phyloP scores from a whole-genome alignment of 1,284 basidiomycete species.

The Coniferiporia weirii region DNA sequence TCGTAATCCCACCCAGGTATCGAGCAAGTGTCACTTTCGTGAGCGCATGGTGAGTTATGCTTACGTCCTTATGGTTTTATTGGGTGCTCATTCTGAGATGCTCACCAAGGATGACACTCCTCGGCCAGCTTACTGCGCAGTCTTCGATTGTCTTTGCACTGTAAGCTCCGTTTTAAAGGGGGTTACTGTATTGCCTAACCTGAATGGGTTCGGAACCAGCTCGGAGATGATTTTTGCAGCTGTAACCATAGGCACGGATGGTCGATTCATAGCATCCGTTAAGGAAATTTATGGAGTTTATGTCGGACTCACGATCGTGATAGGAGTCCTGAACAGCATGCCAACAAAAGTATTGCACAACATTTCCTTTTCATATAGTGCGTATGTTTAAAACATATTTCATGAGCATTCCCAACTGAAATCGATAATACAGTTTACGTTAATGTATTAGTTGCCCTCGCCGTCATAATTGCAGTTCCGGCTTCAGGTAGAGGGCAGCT shows the following conservation, averaged over 20 bases:
- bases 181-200: background rate
- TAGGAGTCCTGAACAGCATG: conserved; percentile 20
- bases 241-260: conserved; percentile 21
- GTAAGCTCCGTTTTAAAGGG: background rate
- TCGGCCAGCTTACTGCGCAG: conserved; percentile 21
- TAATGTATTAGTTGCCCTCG: conserved; percentile 18
- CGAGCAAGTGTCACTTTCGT: conserved; percentile 19
- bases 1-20: conserved; percentile 19
- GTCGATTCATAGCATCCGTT: conserved; percentile 17
- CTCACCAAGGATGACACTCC: conserved; percentile 19
- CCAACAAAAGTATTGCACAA: conserved; percentile 19
- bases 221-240: conserved; percentile 23
- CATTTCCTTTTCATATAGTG: conserved; percentile 17
- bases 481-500: conserved; percentile 15
- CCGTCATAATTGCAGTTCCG: conserved; percentile 19
- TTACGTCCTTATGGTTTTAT: background rate
- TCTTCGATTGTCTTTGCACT: conserved; percentile 21
- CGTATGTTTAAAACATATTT: background rate
- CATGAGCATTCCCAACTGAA: background rate
- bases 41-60: conserved; percentile 16
- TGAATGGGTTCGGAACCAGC: background rate
- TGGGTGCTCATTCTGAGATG: background rate
- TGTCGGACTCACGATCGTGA: conserved; percentile 17
- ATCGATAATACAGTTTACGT: conserved; percentile 13
- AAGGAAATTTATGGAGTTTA: conserved; percentile 20